Conservation (phyloP, 106 monocot species). For the Posidonia australis region DNA sequence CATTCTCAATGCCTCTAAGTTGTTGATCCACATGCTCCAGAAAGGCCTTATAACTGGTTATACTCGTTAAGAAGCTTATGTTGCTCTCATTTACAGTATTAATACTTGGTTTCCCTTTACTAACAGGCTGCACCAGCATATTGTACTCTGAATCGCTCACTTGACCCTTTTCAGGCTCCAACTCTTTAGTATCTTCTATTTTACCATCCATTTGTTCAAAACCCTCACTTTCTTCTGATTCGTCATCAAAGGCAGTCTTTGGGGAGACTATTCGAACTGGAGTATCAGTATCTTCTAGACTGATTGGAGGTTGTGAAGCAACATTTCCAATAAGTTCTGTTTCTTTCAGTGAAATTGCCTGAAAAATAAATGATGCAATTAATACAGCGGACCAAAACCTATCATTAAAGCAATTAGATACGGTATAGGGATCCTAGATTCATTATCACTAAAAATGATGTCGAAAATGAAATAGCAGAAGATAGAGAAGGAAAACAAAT, state of each 20-base stretch:
- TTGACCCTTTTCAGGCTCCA: not conserved
- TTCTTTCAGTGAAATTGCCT: conserved; percentile 77
- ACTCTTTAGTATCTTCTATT: conserved; percentile 1
- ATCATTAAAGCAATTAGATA: not conserved
- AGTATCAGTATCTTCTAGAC: conserved; percentile 8
- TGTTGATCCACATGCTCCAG: conserved; percentile 32
- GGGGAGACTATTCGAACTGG: conserved; percentile 29
- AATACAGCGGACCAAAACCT: not conserved
- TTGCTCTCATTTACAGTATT: not conserved
- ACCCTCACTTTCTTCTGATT: conserved; percentile 4
- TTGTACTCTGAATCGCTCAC: not conserved
- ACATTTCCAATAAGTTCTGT: conserved; percentile 49
- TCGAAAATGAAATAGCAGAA: no score
- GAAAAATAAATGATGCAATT: conserved; percentile 5
- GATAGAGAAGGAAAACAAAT: no score
- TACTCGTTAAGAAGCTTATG: conserved; percentile 7
- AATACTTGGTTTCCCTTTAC: not conserved
- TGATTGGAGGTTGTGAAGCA: conserved; percentile 9
- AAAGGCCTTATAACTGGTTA: conserved; percentile 30
- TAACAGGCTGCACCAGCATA: not conserved
- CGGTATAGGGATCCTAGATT: not conserved
- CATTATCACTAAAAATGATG: no score
- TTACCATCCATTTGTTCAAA: not conserved
- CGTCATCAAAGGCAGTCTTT: conserved; percentile 11
- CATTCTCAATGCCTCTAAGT: conserved; percentile 33